These are phyloP conservation scores for Aristolochia californica DNA, from an alignment of 164 flowering plant species.

Conservation along the genomic window DNA sequence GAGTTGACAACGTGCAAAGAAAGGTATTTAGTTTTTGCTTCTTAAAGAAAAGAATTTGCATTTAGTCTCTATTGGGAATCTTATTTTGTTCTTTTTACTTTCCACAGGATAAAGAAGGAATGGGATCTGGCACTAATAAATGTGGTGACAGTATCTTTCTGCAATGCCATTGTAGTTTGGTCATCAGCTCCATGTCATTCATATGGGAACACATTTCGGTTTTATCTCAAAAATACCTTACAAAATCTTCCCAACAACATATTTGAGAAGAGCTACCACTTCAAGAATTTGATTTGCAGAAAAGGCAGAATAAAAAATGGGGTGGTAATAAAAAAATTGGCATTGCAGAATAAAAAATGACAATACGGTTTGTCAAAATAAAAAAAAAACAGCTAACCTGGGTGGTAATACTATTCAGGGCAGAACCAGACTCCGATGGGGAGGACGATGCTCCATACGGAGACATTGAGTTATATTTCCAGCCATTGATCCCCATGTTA, in stretches of 20 bases:
- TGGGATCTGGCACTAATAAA: conserved; percentile 97
- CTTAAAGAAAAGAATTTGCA: conserved; percentile 2
- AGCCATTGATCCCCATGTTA: too few relatives aligned
- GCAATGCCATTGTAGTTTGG: too few relatives aligned
- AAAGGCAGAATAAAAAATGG: too few relatives aligned
- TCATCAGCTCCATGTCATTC: too few relatives aligned
- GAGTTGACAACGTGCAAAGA: conserved; percentile 71
- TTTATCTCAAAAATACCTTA: conserved; percentile 83
- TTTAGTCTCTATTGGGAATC: neutral
- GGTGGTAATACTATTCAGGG: too few relatives aligned
- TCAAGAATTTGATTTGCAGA: conserved; percentile 74
- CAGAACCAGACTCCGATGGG: too few relatives aligned
- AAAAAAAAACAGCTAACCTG: too few relatives aligned
- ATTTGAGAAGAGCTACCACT: conserved; percentile 86
- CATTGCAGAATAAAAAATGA: too few relatives aligned
- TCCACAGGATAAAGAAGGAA: conserved; percentile 73
- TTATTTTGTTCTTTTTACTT: neutral
- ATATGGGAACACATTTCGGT: conserved; percentile 84
- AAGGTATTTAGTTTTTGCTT: conserved; percentile 34
- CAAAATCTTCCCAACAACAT: conserved; percentile 98
- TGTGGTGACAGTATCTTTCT: conserved; percentile 70
- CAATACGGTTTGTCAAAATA: too few relatives aligned
- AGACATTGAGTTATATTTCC: too few relatives aligned
- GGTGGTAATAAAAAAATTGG: too few relatives aligned
- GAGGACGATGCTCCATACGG: too few relatives aligned